phyloP scores from a whole-genome alignment of 108 stramenopile species.

The Epipyxis sp. region DNA sequence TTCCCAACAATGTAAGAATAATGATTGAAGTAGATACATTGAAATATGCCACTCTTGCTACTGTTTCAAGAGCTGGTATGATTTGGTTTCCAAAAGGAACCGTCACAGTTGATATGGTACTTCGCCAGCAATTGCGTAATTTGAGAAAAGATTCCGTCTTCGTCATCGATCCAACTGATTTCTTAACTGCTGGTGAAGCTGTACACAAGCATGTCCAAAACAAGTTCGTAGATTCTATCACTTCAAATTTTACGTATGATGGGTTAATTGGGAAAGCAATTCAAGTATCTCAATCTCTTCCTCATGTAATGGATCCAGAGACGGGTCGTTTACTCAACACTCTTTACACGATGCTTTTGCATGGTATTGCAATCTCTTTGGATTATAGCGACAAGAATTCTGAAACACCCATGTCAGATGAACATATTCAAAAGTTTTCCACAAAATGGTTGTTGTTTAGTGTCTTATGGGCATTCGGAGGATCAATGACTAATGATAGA shows the following conservation, averaged over 20 bases:
- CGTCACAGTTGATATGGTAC: slow-evolving; percentile 71
- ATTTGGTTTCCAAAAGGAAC: slow-evolving; percentile 91
- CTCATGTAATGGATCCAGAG: slow-evolving; percentile 83
- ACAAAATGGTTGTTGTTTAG: slow-evolving; percentile 84
- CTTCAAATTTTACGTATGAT: slow-evolving; percentile 55
- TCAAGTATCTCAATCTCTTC: slow-evolving; percentile 45
- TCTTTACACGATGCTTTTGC: slow-evolving; percentile 75
- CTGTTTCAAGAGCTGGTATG: slow-evolving; percentile 97
- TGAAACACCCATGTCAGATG: slow-evolving; percentile 87
- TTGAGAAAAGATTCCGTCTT: not conserved
- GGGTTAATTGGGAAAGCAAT: slow-evolving; percentile 48
- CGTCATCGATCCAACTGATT: not conserved
- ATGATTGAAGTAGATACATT: slow-evolving; percentile 93
- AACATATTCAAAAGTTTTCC: slow-evolving; percentile 86
- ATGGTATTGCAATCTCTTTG: slow-evolving; percentile 73
- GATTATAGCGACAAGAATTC: slow-evolving; percentile 94
- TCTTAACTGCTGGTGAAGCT: slow-evolving; percentile 37
- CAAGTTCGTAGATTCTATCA: slow-evolving; percentile 66
- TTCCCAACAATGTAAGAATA: slow-evolving; percentile 79
- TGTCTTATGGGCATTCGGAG: slow-evolving; percentile 87
- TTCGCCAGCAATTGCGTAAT: not conserved
- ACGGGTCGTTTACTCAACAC: slow-evolving; percentile 77
- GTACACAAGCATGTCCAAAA: slow-evolving; percentile 30
- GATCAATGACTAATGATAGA: slow-evolving; percentile 59
- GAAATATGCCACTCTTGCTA: slow-evolving; percentile 89